Evolutionary conservation across 2,329 filamentous ascomycete species (phyloP).

Genomic region (Tolypocladium ovalisporum): DNA sequence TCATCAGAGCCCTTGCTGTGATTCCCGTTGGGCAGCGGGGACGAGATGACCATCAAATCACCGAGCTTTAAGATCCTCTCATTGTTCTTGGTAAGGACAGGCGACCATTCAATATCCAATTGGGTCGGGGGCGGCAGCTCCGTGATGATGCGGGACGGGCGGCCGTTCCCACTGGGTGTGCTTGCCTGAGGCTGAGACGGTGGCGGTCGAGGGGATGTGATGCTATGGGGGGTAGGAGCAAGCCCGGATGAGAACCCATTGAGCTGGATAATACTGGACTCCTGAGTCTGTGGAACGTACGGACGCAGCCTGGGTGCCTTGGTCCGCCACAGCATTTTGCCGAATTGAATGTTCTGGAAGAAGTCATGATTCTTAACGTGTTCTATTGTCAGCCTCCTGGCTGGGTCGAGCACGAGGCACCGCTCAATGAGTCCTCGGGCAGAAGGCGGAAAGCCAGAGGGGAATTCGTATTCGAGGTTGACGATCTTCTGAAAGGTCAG

Average conservation of each 20-base stretch:
- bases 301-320: conserved; percentile 81
- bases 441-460: conserved; percentile 71
- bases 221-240: conserved; percentile 14
- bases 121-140: conserved; percentile 95
- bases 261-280: conserved; percentile 64
- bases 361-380: conserved; percentile 96
- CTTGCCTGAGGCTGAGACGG: conserved; percentile 24
- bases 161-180: conserved; percentile 32
- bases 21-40: conserved; percentile 65
- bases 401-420: conserved; percentile 78
- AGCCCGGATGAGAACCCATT: conserved; percentile 38
- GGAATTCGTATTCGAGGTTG: conserved; percentile 86
- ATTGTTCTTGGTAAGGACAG: conserved; percentile 80
- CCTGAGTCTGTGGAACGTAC: conserved; percentile 66
- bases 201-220: conserved; percentile 15
- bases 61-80: conserved; percentile 92
- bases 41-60: conserved; percentile 74
- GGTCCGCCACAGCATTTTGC: conserved; percentile 74
- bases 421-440: conserved; percentile 86
- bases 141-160: conserved; percentile 77
- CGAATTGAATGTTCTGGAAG: conserved; percentile 79
- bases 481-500: conserved; percentile 98
- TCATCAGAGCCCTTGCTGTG: conserved; percentile 62
- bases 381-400: conserved; percentile 76
- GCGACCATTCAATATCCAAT: conserved; percentile 96